These are phyloP conservation scores for Dactylellina parvicollis DNA, from an alignment of 2,329 filamentous ascomycete species.

Conservation along the genomic window DNA sequence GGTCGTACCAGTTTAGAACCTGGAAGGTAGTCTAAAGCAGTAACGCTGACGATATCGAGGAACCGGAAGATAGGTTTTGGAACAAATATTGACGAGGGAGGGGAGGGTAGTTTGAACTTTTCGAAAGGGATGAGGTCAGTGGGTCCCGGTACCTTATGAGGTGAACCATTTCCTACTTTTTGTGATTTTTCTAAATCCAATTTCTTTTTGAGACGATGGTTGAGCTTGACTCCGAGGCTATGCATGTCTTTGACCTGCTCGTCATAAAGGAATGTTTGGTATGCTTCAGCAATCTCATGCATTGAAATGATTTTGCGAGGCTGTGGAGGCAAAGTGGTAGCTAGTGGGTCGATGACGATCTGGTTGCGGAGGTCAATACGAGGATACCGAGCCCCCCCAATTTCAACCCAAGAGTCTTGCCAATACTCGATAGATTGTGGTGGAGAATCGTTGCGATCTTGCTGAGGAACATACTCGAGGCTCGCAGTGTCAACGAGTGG, in stretches of 20 bases:
- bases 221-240: neutral
- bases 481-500: no score
- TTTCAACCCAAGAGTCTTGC: neutral
- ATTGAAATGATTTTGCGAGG: constrained; percentile 12
- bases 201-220: neutral
- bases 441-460: neutral
- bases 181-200: neutral
- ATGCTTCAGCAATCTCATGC: constrained; percentile 8
- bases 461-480: no score
- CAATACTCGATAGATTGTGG: neutral
- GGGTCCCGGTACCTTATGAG: neutral
- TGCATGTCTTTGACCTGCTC: neutral
- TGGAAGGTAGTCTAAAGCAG: constrained; percentile 2
- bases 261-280: constrained; percentile 8
- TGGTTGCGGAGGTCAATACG: constrained; percentile 33
- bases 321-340: constrained; percentile 10
- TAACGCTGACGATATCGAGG: constrained; percentile 21
- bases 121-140: constrained; percentile 20
- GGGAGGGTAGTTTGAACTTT: neutral
- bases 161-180: neutral
- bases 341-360: constrained; percentile 24
- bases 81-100: neutral
- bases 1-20: neutral
- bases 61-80: constrained; percentile 26
- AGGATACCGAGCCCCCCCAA: neutral